Conservation (phyloP, 2,329 filamentous ascomycete genomes). For the Fusarium sororula region DNA sequence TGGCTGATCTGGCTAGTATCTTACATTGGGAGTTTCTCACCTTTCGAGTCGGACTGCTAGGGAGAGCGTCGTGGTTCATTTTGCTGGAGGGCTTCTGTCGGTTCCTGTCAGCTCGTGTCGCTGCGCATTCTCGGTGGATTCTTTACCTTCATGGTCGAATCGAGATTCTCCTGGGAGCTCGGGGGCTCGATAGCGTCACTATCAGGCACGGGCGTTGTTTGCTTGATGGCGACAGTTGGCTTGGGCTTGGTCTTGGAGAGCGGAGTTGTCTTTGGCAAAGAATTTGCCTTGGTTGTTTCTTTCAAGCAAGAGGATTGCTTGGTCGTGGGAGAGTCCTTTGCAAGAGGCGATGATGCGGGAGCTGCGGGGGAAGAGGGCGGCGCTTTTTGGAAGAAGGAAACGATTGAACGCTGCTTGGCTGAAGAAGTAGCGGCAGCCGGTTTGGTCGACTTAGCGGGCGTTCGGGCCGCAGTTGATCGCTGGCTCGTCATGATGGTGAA, state of each 20-base stretch:
- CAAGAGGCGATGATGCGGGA: constrained; percentile 45
- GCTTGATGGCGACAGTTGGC: constrained; percentile 48
- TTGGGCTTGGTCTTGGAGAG: constrained; percentile 37
- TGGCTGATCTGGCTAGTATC: neutral
- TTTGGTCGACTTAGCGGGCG: constrained; percentile 48
- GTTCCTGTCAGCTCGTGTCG: constrained; percentile 48
- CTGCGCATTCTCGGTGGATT: constrained; percentile 1
- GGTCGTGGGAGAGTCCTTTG: constrained; percentile 47
- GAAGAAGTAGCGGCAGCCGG: constrained; percentile 44
- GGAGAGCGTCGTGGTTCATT: constrained; percentile 25
- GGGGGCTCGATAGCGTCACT: constrained; percentile 76
- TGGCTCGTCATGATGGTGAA: constrained; percentile 45
- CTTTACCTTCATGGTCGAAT: constrained; percentile 40
- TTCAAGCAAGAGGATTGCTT: constrained; percentile 49
- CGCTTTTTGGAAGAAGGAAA: constrained; percentile 57
- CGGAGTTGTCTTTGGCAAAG: constrained; percentile 56
- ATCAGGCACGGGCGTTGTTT: constrained; percentile 78
- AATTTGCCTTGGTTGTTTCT: constrained; percentile 55
- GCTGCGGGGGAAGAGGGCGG: constrained; percentile 47
- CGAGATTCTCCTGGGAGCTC: constrained; percentile 74
- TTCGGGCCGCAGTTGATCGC: constrained; percentile 43
- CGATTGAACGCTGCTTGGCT: constrained; percentile 54
- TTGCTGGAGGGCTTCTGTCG: constrained; percentile 51
- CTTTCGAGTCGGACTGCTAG: constrained; percentile 82
- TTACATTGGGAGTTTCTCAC: constrained; percentile 53